Conservation (phyloP, 306 rosid species). For the Geum urbanum region DNA sequence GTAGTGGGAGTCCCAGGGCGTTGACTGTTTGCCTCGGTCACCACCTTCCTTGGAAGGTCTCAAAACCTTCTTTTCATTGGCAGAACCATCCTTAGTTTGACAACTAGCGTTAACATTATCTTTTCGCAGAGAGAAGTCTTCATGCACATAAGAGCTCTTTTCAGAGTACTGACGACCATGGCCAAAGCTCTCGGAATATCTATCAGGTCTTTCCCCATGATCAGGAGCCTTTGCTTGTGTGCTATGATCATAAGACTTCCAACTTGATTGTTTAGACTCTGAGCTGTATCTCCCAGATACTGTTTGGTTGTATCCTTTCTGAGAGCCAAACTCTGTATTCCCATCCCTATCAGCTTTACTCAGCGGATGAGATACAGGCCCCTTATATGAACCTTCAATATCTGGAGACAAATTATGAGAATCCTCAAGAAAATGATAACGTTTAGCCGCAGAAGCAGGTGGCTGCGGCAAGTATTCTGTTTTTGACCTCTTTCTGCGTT, state of each 20-base stretch:
- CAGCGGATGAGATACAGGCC: conserved; percentile 34
- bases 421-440: conserved; percentile 40
- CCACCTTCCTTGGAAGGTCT: conserved; percentile 59
- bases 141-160: conserved; percentile 46
- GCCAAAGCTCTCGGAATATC: conserved; percentile 46
- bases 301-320: conserved; percentile 50
- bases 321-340: conserved; percentile 45
- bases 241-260: conserved; percentile 53
- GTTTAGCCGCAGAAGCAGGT: conserved; percentile 46
- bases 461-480: conserved; percentile 36
- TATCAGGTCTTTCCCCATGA: conserved; percentile 49
- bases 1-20: conserved; percentile 47
- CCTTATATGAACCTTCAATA: conserved; percentile 48
- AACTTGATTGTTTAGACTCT: conserved; percentile 54
- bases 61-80: conserved; percentile 46
- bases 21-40: conserved; percentile 45
- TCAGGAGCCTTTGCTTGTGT: conserved; percentile 44
- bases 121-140: conserved; percentile 40
- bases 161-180: conserved; percentile 48
- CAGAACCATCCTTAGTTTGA: conserved; percentile 46
- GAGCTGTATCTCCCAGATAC: conserved; percentile 51
- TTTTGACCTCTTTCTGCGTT: conserved; percentile 56
- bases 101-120: conserved; percentile 47
- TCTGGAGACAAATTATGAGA: conserved; percentile 49
- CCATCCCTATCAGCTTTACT: conserved; percentile 58